Percentiles rank a stretch among this genome's conserved stretches.
Conservation (phyloP, 176 grass and related monocot genomes). For the Eleusine indica region DNA sequence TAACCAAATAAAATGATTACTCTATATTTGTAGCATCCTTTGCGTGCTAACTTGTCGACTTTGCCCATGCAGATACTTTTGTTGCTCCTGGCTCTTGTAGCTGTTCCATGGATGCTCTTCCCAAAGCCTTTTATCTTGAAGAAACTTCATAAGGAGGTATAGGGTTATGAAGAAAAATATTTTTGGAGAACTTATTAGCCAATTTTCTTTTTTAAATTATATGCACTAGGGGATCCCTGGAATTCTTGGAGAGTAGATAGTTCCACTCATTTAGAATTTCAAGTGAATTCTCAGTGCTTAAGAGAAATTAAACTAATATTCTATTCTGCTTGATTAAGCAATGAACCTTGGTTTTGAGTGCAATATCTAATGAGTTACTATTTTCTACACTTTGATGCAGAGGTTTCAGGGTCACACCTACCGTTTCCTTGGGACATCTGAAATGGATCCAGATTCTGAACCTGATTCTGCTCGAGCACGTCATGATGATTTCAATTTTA, state of each 20-base stretch:
- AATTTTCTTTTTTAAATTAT: not conserved
- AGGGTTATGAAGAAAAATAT: slow-evolving; percentile 22
- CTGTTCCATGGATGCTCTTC: slow-evolving; percentile 99
- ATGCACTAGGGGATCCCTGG: not conserved
- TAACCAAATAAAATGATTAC: slow-evolving; percentile 31
- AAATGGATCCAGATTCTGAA: slow-evolving; percentile 94
- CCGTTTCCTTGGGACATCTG: slow-evolving; percentile 84
- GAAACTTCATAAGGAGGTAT: slow-evolving; percentile 93
- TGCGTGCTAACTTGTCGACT: slow-evolving; percentile 29
- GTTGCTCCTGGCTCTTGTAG: slow-evolving; percentile 79
- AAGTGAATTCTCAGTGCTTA: slow-evolving; percentile 17
- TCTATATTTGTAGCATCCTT: slow-evolving; percentile 35
- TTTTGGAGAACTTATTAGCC: not conserved
- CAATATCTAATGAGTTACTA: not conserved
- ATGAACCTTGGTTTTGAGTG: slow-evolving; percentile 19
- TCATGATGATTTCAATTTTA: slow-evolving; percentile 97
- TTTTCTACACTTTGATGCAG: slow-evolving; percentile 48
- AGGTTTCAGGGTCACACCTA: slow-evolving; percentile 99
- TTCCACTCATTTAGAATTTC: not conserved
- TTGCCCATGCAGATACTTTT: slow-evolving; percentile 69
- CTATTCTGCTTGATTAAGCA: slow-evolving; percentile 12
- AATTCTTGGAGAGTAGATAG: not conserved
- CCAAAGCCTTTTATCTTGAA: slow-evolving; percentile 93
- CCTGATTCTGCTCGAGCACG: slow-evolving; percentile 85
- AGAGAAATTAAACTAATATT: not conserved